Evolutionary conservation across 768 basidiomycete genomes (phyloP).

Genomic region (Rhodosporidiobolus odoratus): DNA sequence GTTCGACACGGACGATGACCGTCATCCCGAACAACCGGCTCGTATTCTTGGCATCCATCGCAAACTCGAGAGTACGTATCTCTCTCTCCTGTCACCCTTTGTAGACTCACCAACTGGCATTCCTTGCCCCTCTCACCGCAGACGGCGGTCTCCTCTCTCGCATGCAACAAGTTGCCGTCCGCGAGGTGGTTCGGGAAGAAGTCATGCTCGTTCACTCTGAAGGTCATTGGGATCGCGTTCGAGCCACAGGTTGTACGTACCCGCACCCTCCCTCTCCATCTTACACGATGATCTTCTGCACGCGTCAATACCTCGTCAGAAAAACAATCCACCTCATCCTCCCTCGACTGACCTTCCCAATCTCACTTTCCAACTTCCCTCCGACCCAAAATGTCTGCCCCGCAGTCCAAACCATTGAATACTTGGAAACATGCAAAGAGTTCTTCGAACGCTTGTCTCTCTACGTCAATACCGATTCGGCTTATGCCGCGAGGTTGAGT

Average conservation of each 20-base stretch:
- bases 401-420: conserved; percentile 31
- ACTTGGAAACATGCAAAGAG: conserved; percentile 58
- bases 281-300: neutral
- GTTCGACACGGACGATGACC: conserved; percentile 51
- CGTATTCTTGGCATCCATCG: conserved; percentile 74
- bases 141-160: conserved; percentile 57
- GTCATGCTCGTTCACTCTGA: conserved; percentile 82
- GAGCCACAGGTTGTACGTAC: conserved; percentile 68
- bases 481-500: conserved; percentile 75
- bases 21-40: conserved; percentile 68
- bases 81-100: neutral
- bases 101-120: no score
- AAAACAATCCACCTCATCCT: neutral
- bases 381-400: no score
- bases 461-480: conserved; percentile 81
- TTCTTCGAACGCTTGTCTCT: conserved; percentile 90
- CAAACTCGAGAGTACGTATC: conserved; percentile 52
- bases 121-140: neutral
- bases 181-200: conserved; percentile 69
- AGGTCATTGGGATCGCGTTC: conserved; percentile 85
- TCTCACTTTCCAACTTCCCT: no score
- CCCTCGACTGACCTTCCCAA: neutral
- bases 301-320: no score
- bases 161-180: conserved; percentile 74
- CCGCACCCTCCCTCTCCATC: no score